Base-by-base conservation (phyloP, 2,329 filamentous ascomycete species). In the Pseudogymnoascus sp. region DNA sequence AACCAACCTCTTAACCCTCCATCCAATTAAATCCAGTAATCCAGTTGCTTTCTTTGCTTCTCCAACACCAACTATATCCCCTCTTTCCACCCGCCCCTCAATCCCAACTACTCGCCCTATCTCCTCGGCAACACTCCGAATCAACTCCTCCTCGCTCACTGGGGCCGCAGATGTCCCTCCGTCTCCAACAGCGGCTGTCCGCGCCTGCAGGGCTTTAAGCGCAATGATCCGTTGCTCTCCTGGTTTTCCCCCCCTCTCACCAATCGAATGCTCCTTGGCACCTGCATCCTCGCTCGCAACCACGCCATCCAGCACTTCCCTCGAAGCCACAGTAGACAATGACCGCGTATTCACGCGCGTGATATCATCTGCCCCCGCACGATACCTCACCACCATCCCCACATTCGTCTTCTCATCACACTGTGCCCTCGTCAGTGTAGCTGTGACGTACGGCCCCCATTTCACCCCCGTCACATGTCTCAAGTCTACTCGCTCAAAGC, bases 1-100 rank as follows among this genome's bases (percentile, higher is more conserved):
- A 11, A 99, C 92, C 72, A 97, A 76, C 79, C 91, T 96, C 83
- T 96, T 97, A 69, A 97, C 81, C 64, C 88, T 89, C 78, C 97
- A 92, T 1, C 92, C 91, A 70, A 95, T 76, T 73, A 93, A 88
- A 75, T 97, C 93, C 61, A 97, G 74, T 69, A 95, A 80, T 0
- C 92, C 90, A 0, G 93, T 97, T 65, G 88, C 92, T 78, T 84
- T 89, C 81, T 85, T 93, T 63, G 94, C 94, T 71, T 97, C 92
- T 1, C 85, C 85, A 61, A 96, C 74, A 23, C 87, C 90, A 61
- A 99, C 91, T 60, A 99, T 90, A 69, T 93, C 89, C 0, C 78
- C 81, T 65, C 77, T 79, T 67, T 83, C 80, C 19, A 88, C 70
- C 6, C 72, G 76, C 31, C 71, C 74, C 55, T 66, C 63, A 19